Evolutionary conservation across 805 yeast species (phyloP), one percentile per base, ranked within the genome.

Genomic region (Cyberlindnera americana): DNA sequence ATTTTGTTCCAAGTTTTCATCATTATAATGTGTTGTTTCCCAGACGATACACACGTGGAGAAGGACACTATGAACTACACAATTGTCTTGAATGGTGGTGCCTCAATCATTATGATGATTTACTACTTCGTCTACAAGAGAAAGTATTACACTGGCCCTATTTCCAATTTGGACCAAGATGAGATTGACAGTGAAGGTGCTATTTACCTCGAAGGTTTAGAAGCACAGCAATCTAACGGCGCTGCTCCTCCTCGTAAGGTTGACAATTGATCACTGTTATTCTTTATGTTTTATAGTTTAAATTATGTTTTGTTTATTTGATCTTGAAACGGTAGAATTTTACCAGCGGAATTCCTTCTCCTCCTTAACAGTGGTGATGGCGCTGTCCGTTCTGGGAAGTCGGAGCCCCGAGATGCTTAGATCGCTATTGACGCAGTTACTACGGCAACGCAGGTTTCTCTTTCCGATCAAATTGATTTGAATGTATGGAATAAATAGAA

Each of bases 1-100:
- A 68, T 67, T 10, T 35, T 62, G 6, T 83, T 78, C 69, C 70
- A 76, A 37, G 45, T 54, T 0, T 83, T 71, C 50, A 70, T 73
- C 42, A 75, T 81, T 24, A 61, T 77, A 17, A 59, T 82, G 60
- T 66, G 73, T 27, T 77, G 77, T 81, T 75, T 82, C 65, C 91
- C 93, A 22, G 37, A 54, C 25, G 62, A 71, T 15, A 59, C 59
- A 47, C 46, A 46, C n/a, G 50, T 60, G 5, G 44, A 50, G 10
- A 66, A 65, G 40, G 59, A 61, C 0, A 61, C 74, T 5, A 83
- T 84, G 93, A 84, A 84, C 60, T 84, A 83, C 55, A 77, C 88
- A 1, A 72, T 74, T 53, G 86, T 77, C 4, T 76, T 83, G 43
- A 81, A 77, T 27, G 75, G 77, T 19, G 81, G 80, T 25, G 69